Evolutionary conservation across 2,329 filamentous ascomycete genomes (phyloP), one percentile per base, ranked within the genome.

Genomic region (Ascochyta pisi): DNA sequence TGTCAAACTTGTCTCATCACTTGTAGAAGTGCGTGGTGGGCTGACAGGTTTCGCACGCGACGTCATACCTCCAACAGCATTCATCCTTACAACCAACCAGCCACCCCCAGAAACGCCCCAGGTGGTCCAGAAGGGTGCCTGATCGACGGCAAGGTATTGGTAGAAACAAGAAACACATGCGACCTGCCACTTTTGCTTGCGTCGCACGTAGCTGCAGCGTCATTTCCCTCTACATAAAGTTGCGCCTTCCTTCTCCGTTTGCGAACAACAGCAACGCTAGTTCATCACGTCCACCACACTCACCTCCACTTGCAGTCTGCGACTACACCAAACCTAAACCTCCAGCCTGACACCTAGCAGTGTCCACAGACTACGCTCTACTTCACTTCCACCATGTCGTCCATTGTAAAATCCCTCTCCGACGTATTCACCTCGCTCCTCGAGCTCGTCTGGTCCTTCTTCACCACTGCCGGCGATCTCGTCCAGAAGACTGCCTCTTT

Each of bases 371-470:
- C n/a, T n/a, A n/a, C 13, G 6, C 13, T 13, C 13, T n/a, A 6
- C n/a, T 2, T 24, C 12, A 45, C 10, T n/a, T 15, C n/a, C 43
- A 61, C 53, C 29, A 75, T 76, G 73, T 67, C 71, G 7, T 72
- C 70, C 16, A 73, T 76, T 56, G 31, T 74, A 46, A 50, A 54
- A 16, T 68, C 72, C n/a, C 54, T 75, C 39, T 59, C 58, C 35
- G 72, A 76, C 62, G 60, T 76, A 51, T 55, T 67, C 57, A 50
- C 62, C 22, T 74, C 71, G 6, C 35, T 75, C 33, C 40, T 75
- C 54, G 72, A 73, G 54, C 64, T 75, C 31, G 57, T 75, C 29
- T 70, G 60, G 60, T 71, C 70, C n/a, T 66, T 76, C 70, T 69
- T 76, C 62, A 69, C 64, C 29, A 75, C 71, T 10, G 68, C 70